Evolutionary conservation across 805 yeast species (phyloP).

Genomic region (Wickerhamiella spandovensis): DNA sequence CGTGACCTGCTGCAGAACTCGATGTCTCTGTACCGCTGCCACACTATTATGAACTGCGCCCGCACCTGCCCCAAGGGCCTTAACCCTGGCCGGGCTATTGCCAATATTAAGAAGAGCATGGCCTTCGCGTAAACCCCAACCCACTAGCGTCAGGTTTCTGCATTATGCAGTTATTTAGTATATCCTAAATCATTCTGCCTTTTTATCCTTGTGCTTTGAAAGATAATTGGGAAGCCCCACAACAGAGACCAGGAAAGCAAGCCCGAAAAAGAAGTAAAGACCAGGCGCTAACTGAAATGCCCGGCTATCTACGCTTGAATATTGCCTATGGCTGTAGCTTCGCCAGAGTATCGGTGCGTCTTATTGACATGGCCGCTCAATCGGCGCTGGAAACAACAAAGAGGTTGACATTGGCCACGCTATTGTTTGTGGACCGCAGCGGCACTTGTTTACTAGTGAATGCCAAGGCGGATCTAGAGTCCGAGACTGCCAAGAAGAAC

Average conservation of each 20-base stretch:
- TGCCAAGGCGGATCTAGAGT: neutral
- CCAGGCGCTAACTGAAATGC: neutral
- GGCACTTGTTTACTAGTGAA: neutral
- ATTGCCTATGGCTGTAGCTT: neutral
- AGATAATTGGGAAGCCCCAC: neutral
- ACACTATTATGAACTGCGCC: slow-evolving; percentile 98
- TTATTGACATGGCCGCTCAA: neutral
- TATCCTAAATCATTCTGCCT: neutral
- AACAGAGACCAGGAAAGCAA: neutral
- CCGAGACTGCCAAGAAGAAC: neutral
- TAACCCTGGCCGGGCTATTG: slow-evolving; percentile 96
- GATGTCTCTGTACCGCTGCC: slow-evolving; percentile 97
- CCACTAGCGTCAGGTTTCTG: neutral
- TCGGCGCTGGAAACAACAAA: neutral
- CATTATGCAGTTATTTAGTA: neutral
- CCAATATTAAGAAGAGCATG: slow-evolving; percentile 88
- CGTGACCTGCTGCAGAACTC: slow-evolving; percentile 87
- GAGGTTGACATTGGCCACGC: neutral
- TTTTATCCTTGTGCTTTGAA: no score
- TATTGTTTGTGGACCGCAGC: neutral
- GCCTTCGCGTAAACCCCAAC: slow-evolving; percentile 35
- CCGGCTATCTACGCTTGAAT: neutral
- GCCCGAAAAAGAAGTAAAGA: no score
- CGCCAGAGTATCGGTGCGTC: neutral
- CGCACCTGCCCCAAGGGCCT: slow-evolving; percentile 97